Evolutionary conservation across 495 filamentous ascomycete genomes (phyloP), one percentile per base, ranked within the genome.

Genomic region (Aspergillus leporis): DNA sequence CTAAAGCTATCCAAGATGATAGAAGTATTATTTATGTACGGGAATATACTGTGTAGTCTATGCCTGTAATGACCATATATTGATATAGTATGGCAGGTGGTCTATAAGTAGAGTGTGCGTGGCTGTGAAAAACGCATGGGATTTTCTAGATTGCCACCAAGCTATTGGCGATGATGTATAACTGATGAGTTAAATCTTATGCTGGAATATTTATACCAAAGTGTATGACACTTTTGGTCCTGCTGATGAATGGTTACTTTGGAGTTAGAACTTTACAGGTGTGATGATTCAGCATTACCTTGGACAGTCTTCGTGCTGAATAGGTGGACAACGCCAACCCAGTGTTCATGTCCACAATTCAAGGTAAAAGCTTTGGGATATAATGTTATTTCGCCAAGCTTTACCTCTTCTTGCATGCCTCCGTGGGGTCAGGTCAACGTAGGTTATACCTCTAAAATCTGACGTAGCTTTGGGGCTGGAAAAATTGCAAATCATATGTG

Each of bases 171-270:
- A 73, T 36, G 72, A 74, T 55, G 67, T 66, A 8, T 59, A 70
- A 36, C 48, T 77, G 4, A 61, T 77, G 14, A 75, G 69, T 22
- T 72, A 77, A 46, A 70, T 76, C 3, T 65, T 74, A 25, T 59
- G 65, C 36, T 77, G 74, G 73, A 69, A 65, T 10, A 58, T 75
- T 6, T 25, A 61, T 7, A 61, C 58, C 12, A 60, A 68, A n/a
- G 65, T 76, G 0, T 76, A 71, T 51, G 74, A 75, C 34, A 74
- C 67, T 0, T 76, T 76, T 53, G 73, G 74, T 5, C 67, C 71
- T 9, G 72, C 74, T 51, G 69, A 74, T 14, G 72, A 76, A 19
- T 66, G 63, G 7, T 62, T 70, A 3, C 56, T 75, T 51, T 48
- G 16, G 51, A 56, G 2, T 28, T 56, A 25, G 59, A 56, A 60